phyloP scores from a whole-genome alignment of 805 yeast species.

The Saccharomycodes ludwigii region DNA sequence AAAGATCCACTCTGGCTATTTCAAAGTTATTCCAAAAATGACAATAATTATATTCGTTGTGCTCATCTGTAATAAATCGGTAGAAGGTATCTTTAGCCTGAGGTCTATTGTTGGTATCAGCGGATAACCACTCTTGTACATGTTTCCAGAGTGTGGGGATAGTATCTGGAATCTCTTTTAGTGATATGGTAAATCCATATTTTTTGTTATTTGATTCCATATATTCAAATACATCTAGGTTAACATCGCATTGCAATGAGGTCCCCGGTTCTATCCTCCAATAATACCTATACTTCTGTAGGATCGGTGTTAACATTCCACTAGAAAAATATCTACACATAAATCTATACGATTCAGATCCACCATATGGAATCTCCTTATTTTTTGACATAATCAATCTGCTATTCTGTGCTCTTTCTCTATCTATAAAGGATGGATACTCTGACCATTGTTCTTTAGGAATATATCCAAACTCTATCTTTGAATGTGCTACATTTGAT shows the following conservation, averaged over 20 bases:
- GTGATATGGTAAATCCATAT: constrained; percentile 60
- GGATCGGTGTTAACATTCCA: constrained; percentile 53
- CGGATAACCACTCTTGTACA: constrained; percentile 45
- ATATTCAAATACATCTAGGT: constrained; percentile 69
- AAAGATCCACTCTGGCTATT: constrained; percentile 59
- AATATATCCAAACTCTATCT: constrained; percentile 62
- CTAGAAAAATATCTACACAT: constrained; percentile 84
- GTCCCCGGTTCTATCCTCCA: constrained; percentile 79
- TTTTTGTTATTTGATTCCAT: constrained; percentile 54
- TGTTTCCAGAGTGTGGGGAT: constrained; percentile 52
- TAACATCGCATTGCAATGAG: constrained; percentile 50
- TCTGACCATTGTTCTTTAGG: constrained; percentile 75
- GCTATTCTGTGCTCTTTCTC: constrained; percentile 45
- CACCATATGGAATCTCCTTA: constrained; percentile 48
- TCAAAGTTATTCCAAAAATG: constrained; percentile 92
- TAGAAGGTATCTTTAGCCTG: constrained; percentile 41
- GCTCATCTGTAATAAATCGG: constrained; percentile 65
- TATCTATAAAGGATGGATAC: constrained; percentile 74
- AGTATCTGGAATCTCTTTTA: constrained; percentile 60
- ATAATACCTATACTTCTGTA: constrained; percentile 52
- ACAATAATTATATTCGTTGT: constrained; percentile 67
- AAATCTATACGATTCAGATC: constrained; percentile 61
- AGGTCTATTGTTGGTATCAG: constrained; percentile 36
- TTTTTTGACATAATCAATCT: constrained; percentile 40
- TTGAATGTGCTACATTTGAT: constrained; percentile 58